Percentiles rank a stretch among this genome's conserved stretches.
These are phyloP conservation scores for Peziza echinospora DNA, from an alignment of 495 filamentous ascomycete genomes.

Conservation along the genomic window DNA sequence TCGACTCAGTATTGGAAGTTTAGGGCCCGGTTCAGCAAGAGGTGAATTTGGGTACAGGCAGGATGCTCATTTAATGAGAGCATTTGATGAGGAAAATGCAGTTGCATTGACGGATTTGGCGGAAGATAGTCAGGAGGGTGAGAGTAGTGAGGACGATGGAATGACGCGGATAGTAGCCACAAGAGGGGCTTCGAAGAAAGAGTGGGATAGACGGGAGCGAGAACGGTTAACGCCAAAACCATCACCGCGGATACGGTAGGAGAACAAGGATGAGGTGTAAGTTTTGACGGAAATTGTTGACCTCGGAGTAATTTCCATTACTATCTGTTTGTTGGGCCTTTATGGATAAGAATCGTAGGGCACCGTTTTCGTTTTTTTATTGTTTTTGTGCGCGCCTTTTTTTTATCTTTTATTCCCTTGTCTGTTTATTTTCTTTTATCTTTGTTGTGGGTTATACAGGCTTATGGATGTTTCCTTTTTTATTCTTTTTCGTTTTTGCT, in stretches of 20 bases:
- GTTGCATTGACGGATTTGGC: slow-evolving; percentile 39
- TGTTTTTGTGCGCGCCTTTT: neutral
- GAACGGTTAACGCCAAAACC: neutral
- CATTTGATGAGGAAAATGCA: slow-evolving; percentile 39
- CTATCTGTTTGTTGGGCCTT: too few relatives aligned
- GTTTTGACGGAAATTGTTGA: too few relatives aligned
- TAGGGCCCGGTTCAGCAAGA: slow-evolving; percentile 24
- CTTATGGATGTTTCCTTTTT: neutral
- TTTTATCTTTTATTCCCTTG: neutral
- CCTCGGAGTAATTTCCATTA: too few relatives aligned
- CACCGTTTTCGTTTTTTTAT: neutral
- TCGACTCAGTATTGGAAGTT: slow-evolving; percentile 29
- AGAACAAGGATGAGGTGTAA: too few relatives aligned
- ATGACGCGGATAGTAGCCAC: neutral
- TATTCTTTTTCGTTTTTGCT: neutral
- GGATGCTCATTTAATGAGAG: slow-evolving; percentile 39
- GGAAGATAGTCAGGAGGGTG: slow-evolving; percentile 40
- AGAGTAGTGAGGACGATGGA: slow-evolving; percentile 18
- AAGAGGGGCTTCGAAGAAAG: too few relatives aligned
- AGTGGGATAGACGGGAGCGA: neutral
- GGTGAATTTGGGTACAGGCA: slow-evolving; percentile 25
- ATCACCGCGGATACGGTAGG: neutral
- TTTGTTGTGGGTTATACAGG: too few relatives aligned
- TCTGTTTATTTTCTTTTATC: neutral
- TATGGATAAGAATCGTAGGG: neutral